phyloP scores from a whole-genome alignment of 345 rosid species.

The Clausena lansium region DNA sequence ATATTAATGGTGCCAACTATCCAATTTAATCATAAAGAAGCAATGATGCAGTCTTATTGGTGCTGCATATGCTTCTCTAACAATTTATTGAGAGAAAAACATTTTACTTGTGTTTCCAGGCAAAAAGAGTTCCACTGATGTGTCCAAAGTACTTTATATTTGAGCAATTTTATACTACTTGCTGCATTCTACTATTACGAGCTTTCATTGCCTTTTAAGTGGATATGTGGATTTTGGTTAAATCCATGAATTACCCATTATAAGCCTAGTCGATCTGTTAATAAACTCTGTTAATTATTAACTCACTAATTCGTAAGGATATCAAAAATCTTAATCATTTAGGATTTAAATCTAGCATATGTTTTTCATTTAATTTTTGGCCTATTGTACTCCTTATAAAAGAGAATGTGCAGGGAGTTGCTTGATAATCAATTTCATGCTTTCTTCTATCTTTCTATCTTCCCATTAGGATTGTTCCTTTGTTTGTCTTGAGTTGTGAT shows the following conservation, averaged over 20 bases:
- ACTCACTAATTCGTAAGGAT: constrained; percentile 11
- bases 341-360: constrained; percentile 1
- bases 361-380: background rate
- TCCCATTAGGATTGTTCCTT: background rate
- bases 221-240: background rate
- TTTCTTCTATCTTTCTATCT: background rate
- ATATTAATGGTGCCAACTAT: background rate
- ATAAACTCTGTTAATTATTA: background rate
- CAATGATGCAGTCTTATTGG: background rate
- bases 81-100: background rate
- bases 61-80: background rate
- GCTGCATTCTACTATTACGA: background rate
- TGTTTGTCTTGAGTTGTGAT: background rate
- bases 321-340: constrained; percentile 5
- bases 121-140: background rate
- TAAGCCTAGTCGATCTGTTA: background rate
- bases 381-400: background rate
- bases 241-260: background rate
- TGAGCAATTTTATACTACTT: background rate
- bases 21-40: background rate
- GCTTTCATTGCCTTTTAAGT: background rate
- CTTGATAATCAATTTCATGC: background rate
- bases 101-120: background rate
- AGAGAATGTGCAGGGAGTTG: background rate
- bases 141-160: background rate